A percentile compares a stretch with the other conserved stretches of the same genome.
Conservation (phyloP, 2,329 filamentous ascomycete species). For the Metarhizium humberi region DNA sequence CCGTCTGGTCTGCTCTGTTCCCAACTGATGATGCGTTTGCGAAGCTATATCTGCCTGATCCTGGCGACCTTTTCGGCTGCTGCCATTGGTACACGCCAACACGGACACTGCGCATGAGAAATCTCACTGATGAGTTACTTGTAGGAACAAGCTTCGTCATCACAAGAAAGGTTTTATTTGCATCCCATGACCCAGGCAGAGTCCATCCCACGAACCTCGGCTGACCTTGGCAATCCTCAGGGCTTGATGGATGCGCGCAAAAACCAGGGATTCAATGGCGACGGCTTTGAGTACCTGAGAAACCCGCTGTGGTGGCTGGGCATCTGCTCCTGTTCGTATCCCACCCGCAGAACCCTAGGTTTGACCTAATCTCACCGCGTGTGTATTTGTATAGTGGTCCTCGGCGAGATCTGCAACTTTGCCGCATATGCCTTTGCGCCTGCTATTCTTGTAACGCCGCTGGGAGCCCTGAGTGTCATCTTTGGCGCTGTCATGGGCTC, state of each 20-base stretch:
- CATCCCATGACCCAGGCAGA: too few species aligned
- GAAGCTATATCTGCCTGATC: slow-evolving; percentile 65
- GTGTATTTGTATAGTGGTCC: slow-evolving; percentile 52
- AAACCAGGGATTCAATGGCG: slow-evolving; percentile 89
- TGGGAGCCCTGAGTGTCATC: slow-evolving; percentile 87
- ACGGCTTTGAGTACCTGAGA: slow-evolving; percentile 86
- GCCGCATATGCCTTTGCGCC: slow-evolving; percentile 97
- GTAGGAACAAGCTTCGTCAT: slow-evolving; percentile 94
- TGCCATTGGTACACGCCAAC: slow-evolving; percentile 55
- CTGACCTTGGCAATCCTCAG: slow-evolving; percentile 28
- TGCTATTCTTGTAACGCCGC: slow-evolving; percentile 89
- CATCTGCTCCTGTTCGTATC: slow-evolving; percentile 67
- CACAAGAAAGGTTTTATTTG: slow-evolving; percentile 71
- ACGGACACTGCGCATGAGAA: neutral
- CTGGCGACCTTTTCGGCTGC: slow-evolving; percentile 66
- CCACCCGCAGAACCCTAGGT: neutral
- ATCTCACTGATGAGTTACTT: neutral
- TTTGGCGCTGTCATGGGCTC: slow-evolving; percentile 91
- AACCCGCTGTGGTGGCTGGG: slow-evolving; percentile 98
- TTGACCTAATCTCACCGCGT: neutral
- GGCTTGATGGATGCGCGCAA: slow-evolving; percentile 85
- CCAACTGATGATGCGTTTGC: neutral
- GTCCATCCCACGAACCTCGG: neutral
- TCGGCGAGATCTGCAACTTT: slow-evolving; percentile 95
- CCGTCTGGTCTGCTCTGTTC: too few species aligned